Evolutionary conservation across 139 green algal genomes (phyloP).

Genomic region (Micractinium conductrix): DNA sequence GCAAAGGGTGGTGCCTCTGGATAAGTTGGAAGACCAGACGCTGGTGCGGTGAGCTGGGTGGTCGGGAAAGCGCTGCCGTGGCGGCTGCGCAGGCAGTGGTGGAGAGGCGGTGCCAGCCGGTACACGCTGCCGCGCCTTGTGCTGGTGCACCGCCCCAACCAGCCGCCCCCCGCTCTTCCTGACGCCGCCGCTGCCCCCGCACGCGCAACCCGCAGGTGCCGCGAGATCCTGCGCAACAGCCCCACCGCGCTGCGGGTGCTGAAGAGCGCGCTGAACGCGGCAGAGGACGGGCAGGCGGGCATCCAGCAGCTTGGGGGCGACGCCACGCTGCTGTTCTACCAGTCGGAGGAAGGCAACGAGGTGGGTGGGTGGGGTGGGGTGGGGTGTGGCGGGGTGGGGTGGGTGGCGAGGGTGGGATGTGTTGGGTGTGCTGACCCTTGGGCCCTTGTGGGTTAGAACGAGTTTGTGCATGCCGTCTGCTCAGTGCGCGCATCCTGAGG

Average conservation of each 20-base stretch:
- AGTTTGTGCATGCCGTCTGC: too few species aligned
- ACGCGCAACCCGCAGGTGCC: slow-evolving; percentile 67
- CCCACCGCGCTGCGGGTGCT: slow-evolving; percentile 92
- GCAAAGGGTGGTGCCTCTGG: slow-evolving; percentile 94
- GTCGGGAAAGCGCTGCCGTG: too few species aligned
- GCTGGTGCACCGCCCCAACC: not conserved
- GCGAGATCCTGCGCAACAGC: slow-evolving; percentile 96
- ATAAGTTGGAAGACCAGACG: slow-evolving; percentile 87
- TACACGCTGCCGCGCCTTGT: not conserved
- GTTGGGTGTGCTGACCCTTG: too few species aligned
- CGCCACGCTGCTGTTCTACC: slow-evolving; percentile 98
- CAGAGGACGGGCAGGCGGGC: slow-evolving; percentile 95
- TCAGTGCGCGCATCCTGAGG: too few species aligned
- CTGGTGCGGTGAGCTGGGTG: too few species aligned
- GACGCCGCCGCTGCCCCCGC: not conserved
- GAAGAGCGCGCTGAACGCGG: slow-evolving; percentile 95
- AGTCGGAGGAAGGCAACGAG: slow-evolving; percentile 93
- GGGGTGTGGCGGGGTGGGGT: not conserved
- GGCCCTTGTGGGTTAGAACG: too few species aligned
- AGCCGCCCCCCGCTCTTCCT: not conserved
- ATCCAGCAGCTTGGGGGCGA: slow-evolving; percentile 94
- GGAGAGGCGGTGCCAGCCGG: too few species aligned
- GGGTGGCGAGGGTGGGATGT: too few species aligned
- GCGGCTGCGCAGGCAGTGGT: too few species aligned
- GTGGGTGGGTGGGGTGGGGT: slow-evolving; percentile 30